A percentile compares a stretch with the other conserved stretches of the same genome.
Conservation (phyloP, 768 basidiomycete species). For the Punctularia strigosozonata region DNA sequence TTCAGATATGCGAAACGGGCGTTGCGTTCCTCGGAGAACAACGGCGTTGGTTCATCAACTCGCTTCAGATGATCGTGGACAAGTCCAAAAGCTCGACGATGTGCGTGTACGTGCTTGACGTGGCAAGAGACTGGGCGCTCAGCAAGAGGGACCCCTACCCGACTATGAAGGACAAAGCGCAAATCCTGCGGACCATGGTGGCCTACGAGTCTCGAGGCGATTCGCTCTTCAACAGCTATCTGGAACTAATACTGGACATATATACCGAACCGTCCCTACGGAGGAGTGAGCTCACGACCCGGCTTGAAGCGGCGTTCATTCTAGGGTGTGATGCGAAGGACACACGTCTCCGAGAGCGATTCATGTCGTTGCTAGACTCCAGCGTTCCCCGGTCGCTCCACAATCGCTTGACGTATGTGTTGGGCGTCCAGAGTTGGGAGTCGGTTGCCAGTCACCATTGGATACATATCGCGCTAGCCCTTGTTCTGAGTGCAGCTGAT, state of each 20-base stretch:
- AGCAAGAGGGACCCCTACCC: conserved; percentile 78
- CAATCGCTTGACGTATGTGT: conserved; percentile 76
- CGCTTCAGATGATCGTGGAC: conserved; percentile 73
- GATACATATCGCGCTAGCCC: conserved; percentile 84
- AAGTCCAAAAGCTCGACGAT: conserved; percentile 75
- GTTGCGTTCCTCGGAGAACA: conserved; percentile 82
- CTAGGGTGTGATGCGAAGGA: conserved; percentile 85
- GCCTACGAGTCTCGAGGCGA: conserved; percentile 73
- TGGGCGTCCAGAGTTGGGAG: conserved; percentile 95
- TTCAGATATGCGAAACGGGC: conserved; percentile 77
- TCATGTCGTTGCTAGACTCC: conserved; percentile 82
- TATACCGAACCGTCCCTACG: conserved; percentile 81
- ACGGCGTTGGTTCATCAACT: conserved; percentile 66
- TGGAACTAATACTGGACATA: conserved; percentile 87
- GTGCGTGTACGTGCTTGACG: conserved; percentile 76
- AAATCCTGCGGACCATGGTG: conserved; percentile 79
- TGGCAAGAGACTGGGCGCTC: conserved; percentile 85
- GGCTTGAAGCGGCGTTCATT: conserved; percentile 88
- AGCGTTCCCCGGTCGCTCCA: conserved; percentile 78
- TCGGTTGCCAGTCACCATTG: conserved; percentile 85
- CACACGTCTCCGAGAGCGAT: conserved; percentile 63
- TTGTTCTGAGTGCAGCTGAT: conserved; percentile 70
- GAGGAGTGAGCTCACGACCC: conserved; percentile 86
- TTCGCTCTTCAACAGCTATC: conserved; percentile 68
- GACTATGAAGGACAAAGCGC: conserved; percentile 92